A percentile compares a stretch with the other conserved stretches of the same genome.
These are phyloP conservation scores for Panaeolus cyanescens DNA, from an alignment of 768 basidiomycete genomes.

Conservation along the genomic window DNA sequence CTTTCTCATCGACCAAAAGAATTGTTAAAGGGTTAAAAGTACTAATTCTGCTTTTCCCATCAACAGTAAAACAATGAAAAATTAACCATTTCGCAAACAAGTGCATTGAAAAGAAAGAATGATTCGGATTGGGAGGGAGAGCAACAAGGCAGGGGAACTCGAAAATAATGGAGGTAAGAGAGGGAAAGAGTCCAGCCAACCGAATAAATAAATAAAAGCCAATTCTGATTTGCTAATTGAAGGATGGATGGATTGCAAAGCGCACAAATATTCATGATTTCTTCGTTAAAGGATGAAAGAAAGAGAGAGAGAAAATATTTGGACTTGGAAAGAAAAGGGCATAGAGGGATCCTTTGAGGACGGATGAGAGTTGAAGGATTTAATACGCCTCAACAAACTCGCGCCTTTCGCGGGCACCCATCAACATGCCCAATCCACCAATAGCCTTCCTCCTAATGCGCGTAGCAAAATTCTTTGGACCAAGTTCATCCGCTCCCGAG, in stretches of 20 bases:
- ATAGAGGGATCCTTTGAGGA: conserved; percentile 1
- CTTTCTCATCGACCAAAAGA: conserved; percentile 5
- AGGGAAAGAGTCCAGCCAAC: conserved; percentile 27
- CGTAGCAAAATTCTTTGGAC: conserved; percentile 87
- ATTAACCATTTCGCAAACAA: conserved; percentile 16
- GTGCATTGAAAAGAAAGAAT: background rate
- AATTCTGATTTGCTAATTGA: conserved; percentile 19
- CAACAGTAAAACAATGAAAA: conserved; percentile 9
- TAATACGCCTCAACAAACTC: conserved; percentile 74
- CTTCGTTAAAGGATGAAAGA: conserved; percentile 7
- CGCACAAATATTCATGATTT: conserved; percentile 8
- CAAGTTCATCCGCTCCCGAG: conserved; percentile 82
- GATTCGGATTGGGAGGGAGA: background rate
- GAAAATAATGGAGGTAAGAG: conserved; percentile 4
- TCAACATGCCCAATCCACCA: conserved; percentile 75
- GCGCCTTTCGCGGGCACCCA: conserved; percentile 80
- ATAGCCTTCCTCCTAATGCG: conserved; percentile 85
- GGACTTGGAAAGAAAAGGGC: conserved; percentile 5
- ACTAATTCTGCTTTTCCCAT: background rate
- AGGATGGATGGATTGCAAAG: conserved; percentile 11
- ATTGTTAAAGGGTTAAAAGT: background rate
- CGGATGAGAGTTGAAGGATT: conserved; percentile 22
- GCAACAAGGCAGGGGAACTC: conserved; percentile 20
- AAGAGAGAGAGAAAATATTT: conserved; percentile 7
- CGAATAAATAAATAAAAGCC: conserved; percentile 24